phyloP scores from a whole-genome alignment of 2,329 filamentous ascomycete species.

The Exophiala sideris region DNA sequence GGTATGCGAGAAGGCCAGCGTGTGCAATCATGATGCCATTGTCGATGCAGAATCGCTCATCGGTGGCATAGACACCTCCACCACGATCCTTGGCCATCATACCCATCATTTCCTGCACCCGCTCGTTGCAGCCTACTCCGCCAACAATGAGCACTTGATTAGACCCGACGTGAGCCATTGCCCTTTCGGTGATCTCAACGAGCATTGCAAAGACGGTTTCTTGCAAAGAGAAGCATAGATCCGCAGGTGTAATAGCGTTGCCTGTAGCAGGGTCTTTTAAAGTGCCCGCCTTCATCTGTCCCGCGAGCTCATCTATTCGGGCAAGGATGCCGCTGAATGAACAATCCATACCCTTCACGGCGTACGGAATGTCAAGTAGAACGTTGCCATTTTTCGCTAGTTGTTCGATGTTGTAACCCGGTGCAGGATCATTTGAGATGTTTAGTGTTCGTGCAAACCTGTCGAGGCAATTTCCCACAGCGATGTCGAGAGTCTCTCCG shows the following conservation, averaged over 20 bases:
- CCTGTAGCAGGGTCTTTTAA: slow-evolving; percentile 50
- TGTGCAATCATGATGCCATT: slow-evolving; percentile 99
- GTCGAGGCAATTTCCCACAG: slow-evolving; percentile 95
- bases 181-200: slow-evolving; percentile 95
- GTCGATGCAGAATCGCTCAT: slow-evolving; percentile 97
- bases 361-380: slow-evolving; percentile 85
- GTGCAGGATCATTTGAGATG: slow-evolving; percentile 93
- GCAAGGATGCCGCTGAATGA: slow-evolving; percentile 92
- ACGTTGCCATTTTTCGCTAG: slow-evolving; percentile 68
- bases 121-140: slow-evolving; percentile 91
- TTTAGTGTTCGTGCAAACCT: slow-evolving; percentile 86
- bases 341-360: slow-evolving; percentile 98
- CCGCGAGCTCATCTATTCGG: slow-evolving; percentile 74
- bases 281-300: slow-evolving; percentile 53
- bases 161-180: slow-evolving; percentile 95
- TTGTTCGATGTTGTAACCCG: slow-evolving; percentile 97
- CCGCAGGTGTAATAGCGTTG: slow-evolving; percentile 66
- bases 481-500: slow-evolving; percentile 94
- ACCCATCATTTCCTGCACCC: slow-evolving; percentile 97
- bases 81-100: slow-evolving; percentile 85
- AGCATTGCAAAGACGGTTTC: slow-evolving; percentile 97
- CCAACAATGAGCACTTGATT: slow-evolving; percentile 91
- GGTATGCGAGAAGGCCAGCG: slow-evolving; percentile 80
- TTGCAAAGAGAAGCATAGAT: slow-evolving; percentile 91
- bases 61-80: slow-evolving; percentile 88